A percentile compares a stretch with the other conserved stretches of the same genome.
These are phyloP conservation scores for Neocucurbitaria cava DNA, from an alignment of 2,329 filamentous ascomycete genomes.

Conservation along the genomic window DNA sequence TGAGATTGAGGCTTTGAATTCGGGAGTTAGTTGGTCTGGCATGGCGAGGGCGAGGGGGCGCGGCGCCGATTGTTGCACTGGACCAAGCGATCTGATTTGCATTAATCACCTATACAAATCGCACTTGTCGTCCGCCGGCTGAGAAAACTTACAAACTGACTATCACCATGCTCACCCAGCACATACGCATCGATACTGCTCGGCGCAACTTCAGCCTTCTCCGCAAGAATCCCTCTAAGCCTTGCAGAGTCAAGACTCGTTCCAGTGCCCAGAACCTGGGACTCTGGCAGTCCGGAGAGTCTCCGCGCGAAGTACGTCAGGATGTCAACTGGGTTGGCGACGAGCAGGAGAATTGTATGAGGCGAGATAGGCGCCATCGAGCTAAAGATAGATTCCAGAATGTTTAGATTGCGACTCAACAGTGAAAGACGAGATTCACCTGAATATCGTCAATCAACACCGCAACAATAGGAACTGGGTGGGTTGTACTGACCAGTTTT, in stretches of 20 bases:
- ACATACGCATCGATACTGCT: conserved; percentile 54
- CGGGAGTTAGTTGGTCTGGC: conserved; percentile 25
- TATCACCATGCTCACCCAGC: conserved; percentile 59
- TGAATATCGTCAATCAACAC: conserved; percentile 15
- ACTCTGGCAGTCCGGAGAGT: conserved; percentile 56
- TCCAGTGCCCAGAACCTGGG: conserved; percentile 61
- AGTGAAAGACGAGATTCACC: conserved; percentile 57
- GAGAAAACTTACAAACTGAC: conserved; percentile 54
- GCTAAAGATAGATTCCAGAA: conserved; percentile 56
- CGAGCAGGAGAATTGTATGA: conserved; percentile 59
- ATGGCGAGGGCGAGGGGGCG: conserved; percentile 49
- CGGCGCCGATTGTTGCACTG: conserved; percentile 52
- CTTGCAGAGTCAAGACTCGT: conserved; percentile 62
- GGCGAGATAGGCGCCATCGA: conserved; percentile 58
- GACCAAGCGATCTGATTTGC: conserved; percentile 52
- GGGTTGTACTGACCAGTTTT: conserved; percentile 42
- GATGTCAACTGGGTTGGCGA: conserved; percentile 64
- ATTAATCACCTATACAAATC: neutral
- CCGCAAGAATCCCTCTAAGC: conserved; percentile 54
- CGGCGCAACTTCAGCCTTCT: conserved; percentile 48
- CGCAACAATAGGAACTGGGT: neutral
- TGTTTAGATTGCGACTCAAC: conserved; percentile 57
- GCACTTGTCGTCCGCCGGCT: neutral
- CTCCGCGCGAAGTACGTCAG: conserved; percentile 59
- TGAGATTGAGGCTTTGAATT: conserved; percentile 48